Conservation (phyloP, 176 grass and related monocot genomes). For the Zoysia pacifica region DNA sequence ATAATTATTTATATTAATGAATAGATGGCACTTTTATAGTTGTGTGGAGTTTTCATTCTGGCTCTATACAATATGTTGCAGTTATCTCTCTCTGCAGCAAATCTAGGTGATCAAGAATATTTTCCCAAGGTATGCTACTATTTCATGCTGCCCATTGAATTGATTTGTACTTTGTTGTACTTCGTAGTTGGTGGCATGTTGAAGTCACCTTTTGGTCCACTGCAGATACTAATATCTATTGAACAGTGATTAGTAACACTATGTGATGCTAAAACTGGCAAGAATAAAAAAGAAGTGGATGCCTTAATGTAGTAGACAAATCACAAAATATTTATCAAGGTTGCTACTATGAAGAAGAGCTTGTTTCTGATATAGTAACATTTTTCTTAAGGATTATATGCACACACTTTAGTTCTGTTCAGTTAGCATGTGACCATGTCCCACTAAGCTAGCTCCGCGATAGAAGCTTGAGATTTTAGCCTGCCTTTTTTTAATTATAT, state of each 20-base stretch:
- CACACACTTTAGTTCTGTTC: background rate
- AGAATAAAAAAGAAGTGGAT: slow-evolving; percentile 14
- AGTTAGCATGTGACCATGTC: background rate
- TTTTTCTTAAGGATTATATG: slow-evolving; percentile 15
- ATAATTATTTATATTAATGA: background rate
- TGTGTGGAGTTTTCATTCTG: slow-evolving; percentile 24
- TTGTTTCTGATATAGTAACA: background rate
- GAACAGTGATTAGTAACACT: background rate
- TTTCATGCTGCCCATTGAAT: background rate
- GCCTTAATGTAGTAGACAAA: background rate
- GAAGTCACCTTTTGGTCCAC: background rate
- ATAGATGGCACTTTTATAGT: slow-evolving; percentile 5
- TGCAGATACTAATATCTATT: background rate
- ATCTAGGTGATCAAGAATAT: slow-evolving; percentile 68
- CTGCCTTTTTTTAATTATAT: background rate
- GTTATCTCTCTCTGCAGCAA: slow-evolving; percentile 83
- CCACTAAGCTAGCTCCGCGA: background rate
- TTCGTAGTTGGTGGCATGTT: background rate
- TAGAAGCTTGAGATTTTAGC: background rate
- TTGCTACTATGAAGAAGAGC: slow-evolving; percentile 7
- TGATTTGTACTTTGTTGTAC: background rate
- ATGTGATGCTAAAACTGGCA: background rate
- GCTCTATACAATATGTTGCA: slow-evolving; percentile 44
- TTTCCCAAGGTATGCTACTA: slow-evolving; percentile 62
- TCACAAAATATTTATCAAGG: background rate